Base-by-base conservation (phyloP, 352 stramenopile genomes). In the Albugo laibachii region DNA sequence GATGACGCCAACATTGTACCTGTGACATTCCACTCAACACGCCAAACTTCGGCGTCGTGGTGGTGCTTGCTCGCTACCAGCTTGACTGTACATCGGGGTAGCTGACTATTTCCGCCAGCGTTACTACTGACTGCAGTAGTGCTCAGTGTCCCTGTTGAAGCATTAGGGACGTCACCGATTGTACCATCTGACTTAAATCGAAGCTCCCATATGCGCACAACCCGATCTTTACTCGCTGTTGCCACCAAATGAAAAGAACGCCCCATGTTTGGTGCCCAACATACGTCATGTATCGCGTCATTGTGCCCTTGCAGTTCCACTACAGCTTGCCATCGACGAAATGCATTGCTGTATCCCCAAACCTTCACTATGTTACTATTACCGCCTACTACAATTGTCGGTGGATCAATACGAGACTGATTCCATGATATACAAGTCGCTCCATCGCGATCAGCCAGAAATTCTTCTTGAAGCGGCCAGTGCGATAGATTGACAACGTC, bases 1-100 rank as follows among this genome's bases (percentile, higher is more conserved):
- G 79, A 94, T 41, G 78, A 94, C 24, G 88, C 88, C 42, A 98
- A 59, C 54, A 97, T 94, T 13, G 91, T 97, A 19, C 93, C 93
- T 11, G 92, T 96, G 37, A 98, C 79, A 55, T 97, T 97, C 89
- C 89, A 98, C 61, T 97, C 82, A 45, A 95, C 93, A 36, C 87
- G 77, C 93, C 93, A 98, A 19, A 96, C 82, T 53, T 97, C 76
- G 57, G 67, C 86, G 60, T 83, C 68, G 61, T 85, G 73, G 54
- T 91, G 78, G 49, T 88, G 71, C 52, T 86, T 84, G 13, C 75
- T 58, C 15, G 73, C 73, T 2, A 88, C 63, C 47, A 86, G 58
- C 40, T 86, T 69, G 16, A 87, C 69, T 24, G 80, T 62, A 13
- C 68, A 77, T 55, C 75, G 60, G 3, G 24, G 24, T 31, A 31